These are phyloP conservation scores for Lepidium sativum DNA, from an alignment of 345 rosid species.

Conservation along the genomic window DNA sequence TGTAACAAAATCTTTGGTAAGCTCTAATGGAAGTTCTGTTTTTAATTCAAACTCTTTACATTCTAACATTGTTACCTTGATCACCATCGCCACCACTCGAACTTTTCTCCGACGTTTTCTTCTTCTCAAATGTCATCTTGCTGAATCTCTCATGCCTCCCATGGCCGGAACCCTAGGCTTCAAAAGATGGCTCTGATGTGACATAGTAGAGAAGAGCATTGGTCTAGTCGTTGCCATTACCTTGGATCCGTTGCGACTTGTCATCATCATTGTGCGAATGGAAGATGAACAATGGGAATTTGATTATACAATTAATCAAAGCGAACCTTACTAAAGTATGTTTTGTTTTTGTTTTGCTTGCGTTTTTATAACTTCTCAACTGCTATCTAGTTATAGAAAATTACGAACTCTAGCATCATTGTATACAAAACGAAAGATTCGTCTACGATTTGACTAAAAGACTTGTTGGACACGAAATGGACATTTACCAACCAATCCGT, in stretches of 20 bases:
- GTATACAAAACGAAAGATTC: not conserved
- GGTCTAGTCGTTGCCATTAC: not conserved
- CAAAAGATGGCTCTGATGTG: not conserved
- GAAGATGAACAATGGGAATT: not conserved
- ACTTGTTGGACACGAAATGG: constrained; percentile 17
- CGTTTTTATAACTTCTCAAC: not conserved
- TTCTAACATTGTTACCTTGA: too few relatives aligned
- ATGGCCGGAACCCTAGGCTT: not conserved
- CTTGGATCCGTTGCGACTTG: constrained; percentile 8
- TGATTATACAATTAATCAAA: too few relatives aligned
- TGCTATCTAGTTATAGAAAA: constrained; percentile 3
- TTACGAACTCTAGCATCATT: constrained; percentile 8
- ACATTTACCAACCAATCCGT: constrained; percentile 3
- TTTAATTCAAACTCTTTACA: too few relatives aligned
- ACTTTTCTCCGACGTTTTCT: not conserved
- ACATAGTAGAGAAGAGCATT: too few relatives aligned
- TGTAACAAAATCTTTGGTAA: too few relatives aligned
- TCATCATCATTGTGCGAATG: constrained; percentile 13
- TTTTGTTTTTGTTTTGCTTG: not conserved
- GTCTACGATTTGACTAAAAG: constrained; percentile 2
- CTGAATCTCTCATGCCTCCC: constrained; percentile 1
- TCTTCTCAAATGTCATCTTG: constrained; percentile 21
- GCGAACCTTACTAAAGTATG: not conserved
- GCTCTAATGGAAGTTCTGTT: too few relatives aligned
- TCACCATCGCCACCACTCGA: not conserved